A percentile compares a stretch with the other conserved stretches of the same genome.
These are phyloP conservation scores for Coniella vitis DNA, from an alignment of 2,329 filamentous ascomycete species.

Conservation along the genomic window DNA sequence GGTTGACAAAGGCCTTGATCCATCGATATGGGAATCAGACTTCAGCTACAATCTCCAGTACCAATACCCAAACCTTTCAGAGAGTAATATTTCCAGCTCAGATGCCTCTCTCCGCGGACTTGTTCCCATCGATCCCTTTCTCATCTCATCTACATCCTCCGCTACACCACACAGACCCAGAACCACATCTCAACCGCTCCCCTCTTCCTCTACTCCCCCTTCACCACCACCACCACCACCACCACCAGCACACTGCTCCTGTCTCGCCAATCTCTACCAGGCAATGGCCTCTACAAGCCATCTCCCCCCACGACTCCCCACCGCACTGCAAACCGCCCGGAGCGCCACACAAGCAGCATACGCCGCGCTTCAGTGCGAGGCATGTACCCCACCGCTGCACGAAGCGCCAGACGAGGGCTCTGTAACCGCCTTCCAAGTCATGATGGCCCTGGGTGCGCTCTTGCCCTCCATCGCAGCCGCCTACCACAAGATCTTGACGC, in stretches of 20 bases:
- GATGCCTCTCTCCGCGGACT: slow-evolving; percentile 7
- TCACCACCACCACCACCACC: not conserved
- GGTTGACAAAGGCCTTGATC: not conserved
- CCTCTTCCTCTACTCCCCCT: not conserved
- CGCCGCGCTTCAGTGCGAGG: slow-evolving; percentile 42
- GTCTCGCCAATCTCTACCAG: slow-evolving; percentile 43
- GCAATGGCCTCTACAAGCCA: slow-evolving; percentile 43
- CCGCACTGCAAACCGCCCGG: slow-evolving; percentile 42
- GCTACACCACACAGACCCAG: not conserved
- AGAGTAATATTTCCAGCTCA: not conserved
- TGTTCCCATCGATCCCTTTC: slow-evolving; percentile 5
- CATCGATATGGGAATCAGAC: not conserved
- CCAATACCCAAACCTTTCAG: not conserved
- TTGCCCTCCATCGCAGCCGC: slow-evolving; percentile 51
- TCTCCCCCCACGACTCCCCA: slow-evolving; percentile 36
- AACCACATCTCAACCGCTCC: slow-evolving; percentile 4
- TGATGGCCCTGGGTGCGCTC: slow-evolving; percentile 52
- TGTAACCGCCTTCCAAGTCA: slow-evolving; percentile 48
- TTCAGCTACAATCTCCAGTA: not conserved
- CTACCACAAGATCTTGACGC: slow-evolving; percentile 47
- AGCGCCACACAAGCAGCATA: slow-evolving; percentile 42
- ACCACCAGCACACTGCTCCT: slow-evolving; percentile 31
- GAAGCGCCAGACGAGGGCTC: slow-evolving; percentile 24
- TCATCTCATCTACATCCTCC: not conserved
- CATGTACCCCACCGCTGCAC: slow-evolving; percentile 36